These are phyloP conservation scores for Fusarium sterilihyphosum DNA, from an alignment of 2,329 filamentous ascomycete genomes.

Conservation along the genomic window DNA sequence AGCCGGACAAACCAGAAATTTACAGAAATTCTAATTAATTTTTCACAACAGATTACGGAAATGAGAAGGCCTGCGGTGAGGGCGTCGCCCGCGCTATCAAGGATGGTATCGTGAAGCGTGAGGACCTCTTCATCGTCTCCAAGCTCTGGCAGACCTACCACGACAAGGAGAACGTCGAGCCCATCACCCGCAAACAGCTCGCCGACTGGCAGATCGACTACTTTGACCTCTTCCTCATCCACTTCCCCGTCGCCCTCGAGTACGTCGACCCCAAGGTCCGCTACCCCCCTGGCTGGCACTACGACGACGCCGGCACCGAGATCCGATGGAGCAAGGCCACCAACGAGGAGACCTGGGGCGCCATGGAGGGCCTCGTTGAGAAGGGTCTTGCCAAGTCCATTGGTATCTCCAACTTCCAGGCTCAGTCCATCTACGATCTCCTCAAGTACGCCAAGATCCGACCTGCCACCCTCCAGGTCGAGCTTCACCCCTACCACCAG, in stretches of 20 bases:
- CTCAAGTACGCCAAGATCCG: constrained; percentile 79
- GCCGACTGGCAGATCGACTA: constrained; percentile 87
- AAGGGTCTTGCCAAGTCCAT: constrained; percentile 76
- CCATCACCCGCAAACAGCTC: constrained; percentile 79
- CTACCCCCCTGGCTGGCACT: constrained; percentile 83
- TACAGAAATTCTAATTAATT: constrained; percentile 5
- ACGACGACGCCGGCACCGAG: constrained; percentile 67
- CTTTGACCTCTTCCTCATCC: constrained; percentile 89
- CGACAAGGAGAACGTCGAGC: constrained; percentile 79
- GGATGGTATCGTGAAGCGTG: constrained; percentile 82
- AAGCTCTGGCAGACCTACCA: constrained; percentile 97
- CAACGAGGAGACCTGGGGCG: constrained; percentile 84
- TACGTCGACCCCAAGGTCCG: constrained; percentile 82
- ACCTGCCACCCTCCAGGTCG: constrained; percentile 84
- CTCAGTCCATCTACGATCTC: constrained; percentile 79
- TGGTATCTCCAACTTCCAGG: constrained; percentile 86
- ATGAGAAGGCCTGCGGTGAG: constrained; percentile 81
- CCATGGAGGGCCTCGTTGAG: constrained; percentile 80
- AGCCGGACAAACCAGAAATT: background rate
- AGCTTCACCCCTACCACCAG: constrained; percentile 89
- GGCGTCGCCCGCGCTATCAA: constrained; percentile 82
- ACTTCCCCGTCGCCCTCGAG: constrained; percentile 88
- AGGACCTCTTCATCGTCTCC: constrained; percentile 90
- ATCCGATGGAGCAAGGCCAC: constrained; percentile 73
- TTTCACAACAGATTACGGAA: constrained; percentile 75